Evolutionary conservation across 345 rosid genomes (phyloP), one percentile per base, ranked within the genome.

Genomic region (Lumnitzera littorea): DNA sequence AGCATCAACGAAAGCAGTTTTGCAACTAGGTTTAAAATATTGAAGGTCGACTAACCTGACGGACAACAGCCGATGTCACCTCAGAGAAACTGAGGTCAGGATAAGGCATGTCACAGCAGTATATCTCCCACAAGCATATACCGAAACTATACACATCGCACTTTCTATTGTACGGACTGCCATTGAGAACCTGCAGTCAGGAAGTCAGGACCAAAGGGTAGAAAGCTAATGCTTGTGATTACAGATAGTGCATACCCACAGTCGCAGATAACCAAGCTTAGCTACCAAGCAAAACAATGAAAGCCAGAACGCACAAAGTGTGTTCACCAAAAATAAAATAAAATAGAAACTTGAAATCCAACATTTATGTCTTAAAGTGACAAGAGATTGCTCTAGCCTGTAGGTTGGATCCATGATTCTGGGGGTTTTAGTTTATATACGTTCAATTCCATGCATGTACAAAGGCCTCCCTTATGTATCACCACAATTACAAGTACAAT

Each of bases 41-140:
- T 47, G 16, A 47, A 12, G 60, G 17, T 43, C 48, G 15, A 53
- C 64, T 59, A 56, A 90, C 99, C 99, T 94, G 97, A 58, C 89
- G 95, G 74, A 90, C 97, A 25, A 90, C 97, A 24, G 96, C 99
- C 11, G 97, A 88, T 53, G 99, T 90, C 58, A 94, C 86, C 78
- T 94, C 99, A 3, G 99, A 80, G 74, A 94, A 94, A 69, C 99
- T 94, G 64, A 89, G 99, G 64, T 94, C 97, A 12, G 96, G 91
- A 70, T 94, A 90, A 25, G 99, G 99, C 97, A 94, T 94, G 82
- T 94, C 99, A 63, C 99, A 90, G 67, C 97, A 94, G 77, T 94
- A 94, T 31, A 90, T 89, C 85, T 94, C 96, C 97, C 99, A 94
- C 55, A 94, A 68, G 72, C 99, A 94, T 71, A 94, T 94, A 24